Evolutionary conservation across 768 basidiomycete species (phyloP).

Genomic region (Gloeophyllum trabeum): DNA sequence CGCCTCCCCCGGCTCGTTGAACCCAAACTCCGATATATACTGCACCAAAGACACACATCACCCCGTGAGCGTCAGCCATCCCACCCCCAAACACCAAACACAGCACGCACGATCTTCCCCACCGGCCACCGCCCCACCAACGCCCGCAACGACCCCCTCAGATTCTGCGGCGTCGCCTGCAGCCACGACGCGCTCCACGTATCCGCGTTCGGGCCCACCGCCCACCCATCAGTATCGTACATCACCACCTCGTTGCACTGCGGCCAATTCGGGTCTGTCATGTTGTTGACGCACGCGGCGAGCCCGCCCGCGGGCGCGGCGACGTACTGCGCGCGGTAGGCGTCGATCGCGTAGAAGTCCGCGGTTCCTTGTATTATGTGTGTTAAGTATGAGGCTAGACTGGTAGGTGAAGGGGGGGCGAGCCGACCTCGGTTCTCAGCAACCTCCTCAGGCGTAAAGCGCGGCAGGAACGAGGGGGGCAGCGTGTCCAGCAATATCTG

Average conservation of each 20-base stretch:
- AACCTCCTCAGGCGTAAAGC: slow-evolving; percentile 34
- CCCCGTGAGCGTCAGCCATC: neutral
- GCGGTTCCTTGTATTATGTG: too few species aligned
- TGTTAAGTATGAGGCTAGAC: slow-evolving; percentile 6
- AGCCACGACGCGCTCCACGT: slow-evolving; percentile 28
- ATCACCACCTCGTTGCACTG: slow-evolving; percentile 28
- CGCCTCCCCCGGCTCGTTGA: slow-evolving; percentile 36
- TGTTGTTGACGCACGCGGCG: slow-evolving; percentile 29
- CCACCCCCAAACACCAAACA: slow-evolving; percentile 4
- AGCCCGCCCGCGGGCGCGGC: slow-evolving; percentile 32
- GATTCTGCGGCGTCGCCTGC: slow-evolving; percentile 29
- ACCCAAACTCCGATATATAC: slow-evolving; percentile 42
- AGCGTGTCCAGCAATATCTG: slow-evolving; percentile 35
- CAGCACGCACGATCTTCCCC: slow-evolving; percentile 29
- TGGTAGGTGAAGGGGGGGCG: neutral
- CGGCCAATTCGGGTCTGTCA: slow-evolving; percentile 39
- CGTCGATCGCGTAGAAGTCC: slow-evolving; percentile 43
- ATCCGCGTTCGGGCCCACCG: slow-evolving; percentile 32
- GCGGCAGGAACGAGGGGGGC: slow-evolving; percentile 32
- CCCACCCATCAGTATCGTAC: slow-evolving; percentile 36
- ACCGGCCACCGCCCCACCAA: slow-evolving; percentile 30
- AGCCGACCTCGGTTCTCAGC: slow-evolving; percentile 26
- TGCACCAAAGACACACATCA: slow-evolving; percentile 7
- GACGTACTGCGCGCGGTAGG: slow-evolving; percentile 29
- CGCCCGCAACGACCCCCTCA: slow-evolving; percentile 22